Conservation (phyloP, 768 basidiomycete species). For the Lactarius akahatsu region DNA sequence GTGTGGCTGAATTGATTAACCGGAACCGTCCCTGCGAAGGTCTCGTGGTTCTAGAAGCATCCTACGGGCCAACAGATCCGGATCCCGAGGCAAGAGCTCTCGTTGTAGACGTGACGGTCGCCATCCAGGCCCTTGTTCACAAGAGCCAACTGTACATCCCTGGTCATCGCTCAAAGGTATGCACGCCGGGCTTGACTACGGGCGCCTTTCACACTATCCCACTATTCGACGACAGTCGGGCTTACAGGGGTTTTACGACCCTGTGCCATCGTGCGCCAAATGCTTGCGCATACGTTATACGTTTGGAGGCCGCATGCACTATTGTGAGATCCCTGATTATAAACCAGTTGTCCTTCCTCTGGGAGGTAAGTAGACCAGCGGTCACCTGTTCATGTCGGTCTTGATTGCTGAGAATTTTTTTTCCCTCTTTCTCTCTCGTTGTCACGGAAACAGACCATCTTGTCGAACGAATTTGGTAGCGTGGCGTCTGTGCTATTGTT, state of each 20-base stretch:
- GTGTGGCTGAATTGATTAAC: constrained; percentile 12
- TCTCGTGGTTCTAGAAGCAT: constrained; percentile 72
- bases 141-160: constrained; percentile 78
- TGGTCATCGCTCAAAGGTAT: constrained; percentile 71
- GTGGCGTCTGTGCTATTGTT: constrained; percentile 15
- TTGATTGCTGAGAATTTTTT: constrained; percentile 12
- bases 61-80: constrained; percentile 57
- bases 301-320: constrained; percentile 73
- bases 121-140: constrained; percentile 78
- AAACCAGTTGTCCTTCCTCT: constrained; percentile 70
- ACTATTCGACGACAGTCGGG: constrained; percentile 46
- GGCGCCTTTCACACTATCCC: constrained; percentile 8
- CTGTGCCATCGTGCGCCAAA: constrained; percentile 72
- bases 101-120: constrained; percentile 72
- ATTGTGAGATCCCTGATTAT: constrained; percentile 73
- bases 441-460: constrained; percentile 28
- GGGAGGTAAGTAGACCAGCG: constrained; percentile 51
- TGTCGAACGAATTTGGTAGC: constrained; percentile 20
- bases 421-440: constrained; percentile 3
- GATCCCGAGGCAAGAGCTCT: constrained; percentile 42
- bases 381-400: constrained; percentile 10
- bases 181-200: constrained; percentile 40
- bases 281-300: constrained; percentile 68
- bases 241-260: constrained; percentile 88
- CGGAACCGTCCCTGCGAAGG: constrained; percentile 43